Evolutionary conservation across 305 asterid species (phyloP), one percentile per base, ranked within the genome.

Genomic region (Fraxinus floribunda): DNA sequence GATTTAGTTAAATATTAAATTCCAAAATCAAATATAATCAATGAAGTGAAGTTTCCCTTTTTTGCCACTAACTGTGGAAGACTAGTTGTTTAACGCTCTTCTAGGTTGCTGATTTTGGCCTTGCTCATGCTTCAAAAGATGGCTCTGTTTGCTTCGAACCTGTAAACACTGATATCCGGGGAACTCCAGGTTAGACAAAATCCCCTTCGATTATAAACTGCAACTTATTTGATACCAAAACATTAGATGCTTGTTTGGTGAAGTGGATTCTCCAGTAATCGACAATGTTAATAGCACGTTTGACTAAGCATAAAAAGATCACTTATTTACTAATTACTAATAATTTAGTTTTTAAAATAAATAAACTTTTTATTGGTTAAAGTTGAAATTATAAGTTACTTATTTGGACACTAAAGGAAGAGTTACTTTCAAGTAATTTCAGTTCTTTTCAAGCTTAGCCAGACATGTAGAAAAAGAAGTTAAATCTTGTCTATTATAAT

Each of bases 41-140:
- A 16, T 34, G 41, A 30, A 34, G 46, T 30, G 39, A 68, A 29
- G 35, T 68, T 13, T 30, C 20, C 75, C 16, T 60, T 8, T 35
- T 60, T 76, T 39, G 62, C 13, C 29, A 44, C 41, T 36, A 76
- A 62, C 15, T 62, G 71, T 30, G 38, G 75, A 68, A 24, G 75
- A 57, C 11, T 35, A 20, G 41, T 4, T 44, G 39, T 68, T 55
- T 18, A 72, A 46, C 76, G 52, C 55, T 83, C 76, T 36, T 84
- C 83, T 91, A 97, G 99, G 92, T 97, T 87, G 99, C 98, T 78
- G 99, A 95, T 90, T 97, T 94, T 85, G 98, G 99, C 83, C 98
- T 97, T 72, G 97, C 91, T n/a, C 97, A 92, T 84, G 98, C 98
- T 86, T 97, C 98, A 13, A 92, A 91, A 88, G 95, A 97, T 81